Conservation (phyloP, 768 basidiomycete species). For the Auricularia sp. region DNA sequence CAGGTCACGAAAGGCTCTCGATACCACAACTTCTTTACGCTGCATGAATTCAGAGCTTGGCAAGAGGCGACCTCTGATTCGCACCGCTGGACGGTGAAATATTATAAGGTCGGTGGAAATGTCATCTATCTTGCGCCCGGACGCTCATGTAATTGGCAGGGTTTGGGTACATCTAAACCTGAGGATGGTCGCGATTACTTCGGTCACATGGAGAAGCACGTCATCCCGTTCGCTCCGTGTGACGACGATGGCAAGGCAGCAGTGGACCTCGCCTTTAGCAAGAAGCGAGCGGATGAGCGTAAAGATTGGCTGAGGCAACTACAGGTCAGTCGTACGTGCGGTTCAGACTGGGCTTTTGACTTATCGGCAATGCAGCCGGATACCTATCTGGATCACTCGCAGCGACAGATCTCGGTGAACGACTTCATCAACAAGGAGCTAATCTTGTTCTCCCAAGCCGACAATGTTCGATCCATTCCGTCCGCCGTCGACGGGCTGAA, state of each 20-base stretch:
- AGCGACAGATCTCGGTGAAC: conserved; percentile 74
- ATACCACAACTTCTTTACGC: conserved; percentile 85
- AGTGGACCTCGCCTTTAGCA: conserved; percentile 97
- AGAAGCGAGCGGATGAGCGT: conserved; percentile 97
- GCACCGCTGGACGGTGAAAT: conserved; percentile 84
- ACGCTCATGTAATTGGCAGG: conserved; percentile 38
- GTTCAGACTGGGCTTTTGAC: not conserved
- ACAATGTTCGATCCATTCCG: conserved; percentile 96
- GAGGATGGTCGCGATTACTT: conserved; percentile 91
- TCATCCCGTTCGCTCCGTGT: conserved; percentile 81
- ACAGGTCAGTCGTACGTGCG: conserved; percentile 41
- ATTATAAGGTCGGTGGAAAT: conserved; percentile 72
- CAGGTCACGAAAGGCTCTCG: conserved; percentile 70
- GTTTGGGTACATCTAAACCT: conserved; percentile 89
- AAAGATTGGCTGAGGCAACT: conserved; percentile 97
- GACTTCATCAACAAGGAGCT: conserved; percentile 98
- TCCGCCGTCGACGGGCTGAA: conserved; percentile 90
- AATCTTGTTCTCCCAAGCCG: conserved; percentile 98
- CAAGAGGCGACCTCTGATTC: conserved; percentile 63
- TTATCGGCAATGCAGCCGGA: conserved; percentile 52
- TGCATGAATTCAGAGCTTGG: conserved; percentile 96
- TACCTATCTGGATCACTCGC: conserved; percentile 83
- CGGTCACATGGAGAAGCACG: conserved; percentile 81
- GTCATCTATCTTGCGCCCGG: not conserved
- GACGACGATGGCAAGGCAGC: conserved; percentile 77